Evolutionary conservation across 371 early-diverging fungal genomes (phyloP).

Genomic region (Encephalitozoon hellem): DNA sequence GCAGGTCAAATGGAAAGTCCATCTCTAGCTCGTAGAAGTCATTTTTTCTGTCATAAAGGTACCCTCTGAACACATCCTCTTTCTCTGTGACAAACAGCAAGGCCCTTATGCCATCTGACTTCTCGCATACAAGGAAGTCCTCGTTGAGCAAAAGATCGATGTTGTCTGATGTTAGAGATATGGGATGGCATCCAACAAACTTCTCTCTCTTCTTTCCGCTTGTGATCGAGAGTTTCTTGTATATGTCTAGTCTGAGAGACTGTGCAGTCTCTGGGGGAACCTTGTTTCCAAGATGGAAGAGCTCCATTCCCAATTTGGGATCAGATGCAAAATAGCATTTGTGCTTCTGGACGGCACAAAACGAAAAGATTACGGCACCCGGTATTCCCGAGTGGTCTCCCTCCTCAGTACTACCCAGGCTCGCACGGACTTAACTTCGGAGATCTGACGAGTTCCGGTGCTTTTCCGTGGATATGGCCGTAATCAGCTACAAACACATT

Average conservation of each 20-base stretch:
- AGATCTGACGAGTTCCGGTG: constrained; percentile 65
- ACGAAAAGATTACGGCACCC: constrained; percentile 61
- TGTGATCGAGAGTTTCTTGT: background rate
- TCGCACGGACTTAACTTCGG: constrained; percentile 63
- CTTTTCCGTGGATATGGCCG: constrained; percentile 62
- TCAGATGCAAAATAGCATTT: background rate
- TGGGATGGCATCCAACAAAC: constrained; percentile 85
- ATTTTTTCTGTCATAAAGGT: constrained; percentile 58
- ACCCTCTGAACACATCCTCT: constrained; percentile 6
- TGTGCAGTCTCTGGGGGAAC: background rate
- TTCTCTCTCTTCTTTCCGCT: background rate
- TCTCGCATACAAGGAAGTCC: constrained; percentile 87
- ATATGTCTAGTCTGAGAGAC: background rate
- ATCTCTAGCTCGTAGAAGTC: constrained; percentile 28
- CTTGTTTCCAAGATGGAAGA: background rate
- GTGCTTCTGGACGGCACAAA: background rate
- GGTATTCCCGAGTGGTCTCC: constrained; percentile 64
- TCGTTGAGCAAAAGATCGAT: constrained; percentile 67
- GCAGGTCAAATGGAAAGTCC: background rate
- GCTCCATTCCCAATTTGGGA: background rate
- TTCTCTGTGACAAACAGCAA: constrained; percentile 62
- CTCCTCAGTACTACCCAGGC: constrained; percentile 63
- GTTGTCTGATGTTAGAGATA: constrained; percentile 69
- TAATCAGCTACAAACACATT: constrained; percentile 27
- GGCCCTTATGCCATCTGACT: constrained; percentile 85